Conservation (phyloP, 1,284 basidiomycete genomes). For the Ustilago shanxiensis region DNA sequence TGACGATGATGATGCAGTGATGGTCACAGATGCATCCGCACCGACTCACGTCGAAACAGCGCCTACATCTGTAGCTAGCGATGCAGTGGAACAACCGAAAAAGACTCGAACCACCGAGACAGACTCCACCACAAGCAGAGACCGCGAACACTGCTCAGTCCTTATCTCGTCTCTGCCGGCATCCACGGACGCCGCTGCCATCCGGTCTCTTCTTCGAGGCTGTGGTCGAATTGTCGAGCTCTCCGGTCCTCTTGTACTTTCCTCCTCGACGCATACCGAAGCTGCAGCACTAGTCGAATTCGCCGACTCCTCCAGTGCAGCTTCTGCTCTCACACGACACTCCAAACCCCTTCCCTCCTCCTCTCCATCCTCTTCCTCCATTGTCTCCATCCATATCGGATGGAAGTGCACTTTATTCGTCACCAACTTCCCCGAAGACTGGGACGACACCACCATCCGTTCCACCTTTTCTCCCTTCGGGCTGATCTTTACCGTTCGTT, state of each 20-base stretch:
- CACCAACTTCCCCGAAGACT: constrained; percentile 90
- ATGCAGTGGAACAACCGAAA: constrained; percentile 33
- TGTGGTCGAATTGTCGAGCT: constrained; percentile 64
- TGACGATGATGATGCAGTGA: constrained; percentile 31
- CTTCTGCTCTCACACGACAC: constrained; percentile 89
- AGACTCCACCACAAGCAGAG: constrained; percentile 75
- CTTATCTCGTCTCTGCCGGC: constrained; percentile 82
- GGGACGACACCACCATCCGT: constrained; percentile 82
- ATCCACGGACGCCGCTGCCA: constrained; percentile 76
- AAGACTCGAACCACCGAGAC: constrained; percentile 28
- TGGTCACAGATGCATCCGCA: constrained; percentile 24
- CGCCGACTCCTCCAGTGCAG: constrained; percentile 72
- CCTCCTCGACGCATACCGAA: constrained; percentile 33
- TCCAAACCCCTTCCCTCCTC: constrained; percentile 82
- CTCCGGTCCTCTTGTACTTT: constrained; percentile 47
- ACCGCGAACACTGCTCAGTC: constrained; percentile 94
- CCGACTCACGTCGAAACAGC: constrained; percentile 8
- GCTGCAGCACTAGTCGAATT: constrained; percentile 71
- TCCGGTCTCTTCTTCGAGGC: constrained; percentile 84
- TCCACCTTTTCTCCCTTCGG: constrained; percentile 87
- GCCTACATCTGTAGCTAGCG: not conserved
- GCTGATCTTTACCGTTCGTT: constrained; percentile 89
- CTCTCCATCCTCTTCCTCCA: not conserved
- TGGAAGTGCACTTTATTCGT: constrained; percentile 96
- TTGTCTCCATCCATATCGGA: constrained; percentile 84